Evolutionary conservation across 345 rosid genomes (phyloP).

Genomic region (Eutrema heterophyllum): DNA sequence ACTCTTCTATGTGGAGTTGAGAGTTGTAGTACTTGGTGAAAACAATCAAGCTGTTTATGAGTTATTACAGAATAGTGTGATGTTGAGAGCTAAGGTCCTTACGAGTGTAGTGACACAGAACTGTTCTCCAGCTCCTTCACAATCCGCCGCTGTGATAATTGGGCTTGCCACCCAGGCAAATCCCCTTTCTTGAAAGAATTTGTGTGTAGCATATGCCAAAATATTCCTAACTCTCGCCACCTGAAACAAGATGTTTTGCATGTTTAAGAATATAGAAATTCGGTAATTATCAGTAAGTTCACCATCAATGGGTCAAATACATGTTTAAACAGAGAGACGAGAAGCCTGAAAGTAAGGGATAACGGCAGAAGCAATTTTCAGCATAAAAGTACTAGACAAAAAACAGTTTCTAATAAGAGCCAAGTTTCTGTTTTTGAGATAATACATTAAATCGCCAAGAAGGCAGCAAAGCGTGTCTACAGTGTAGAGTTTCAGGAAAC

Average conservation of each 20-base stretch:
- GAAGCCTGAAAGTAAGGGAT: background rate
- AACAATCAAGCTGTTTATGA: background rate
- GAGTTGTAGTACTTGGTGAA: background rate
- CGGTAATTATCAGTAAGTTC: background rate
- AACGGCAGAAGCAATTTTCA: background rate
- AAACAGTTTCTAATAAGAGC: too few relatives aligned
- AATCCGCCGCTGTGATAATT: constrained; percentile 90
- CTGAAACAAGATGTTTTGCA: constrained; percentile 34
- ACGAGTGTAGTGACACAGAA: constrained; percentile 98
- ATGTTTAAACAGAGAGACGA: background rate
- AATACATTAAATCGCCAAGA: too few relatives aligned
- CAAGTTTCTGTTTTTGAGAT: too few relatives aligned
- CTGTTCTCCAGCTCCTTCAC: constrained; percentile 99
- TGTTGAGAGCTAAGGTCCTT: constrained; percentile 29
- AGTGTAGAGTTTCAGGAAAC: too few relatives aligned
- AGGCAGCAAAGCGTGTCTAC: too few relatives aligned
- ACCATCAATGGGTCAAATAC: background rate
- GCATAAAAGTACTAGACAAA: too few relatives aligned
- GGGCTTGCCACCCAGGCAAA: constrained; percentile 98
- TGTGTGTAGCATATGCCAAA: constrained; percentile 91
- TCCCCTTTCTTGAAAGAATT: constrained; percentile 90
- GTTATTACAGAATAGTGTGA: background rate
- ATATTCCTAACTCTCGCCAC: constrained; percentile 94
- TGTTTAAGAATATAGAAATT: background rate
- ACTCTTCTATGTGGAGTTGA: background rate